phyloP scores from a whole-genome alignment of 1,284 basidiomycete genomes.

The Violaceomyces palustris region DNA sequence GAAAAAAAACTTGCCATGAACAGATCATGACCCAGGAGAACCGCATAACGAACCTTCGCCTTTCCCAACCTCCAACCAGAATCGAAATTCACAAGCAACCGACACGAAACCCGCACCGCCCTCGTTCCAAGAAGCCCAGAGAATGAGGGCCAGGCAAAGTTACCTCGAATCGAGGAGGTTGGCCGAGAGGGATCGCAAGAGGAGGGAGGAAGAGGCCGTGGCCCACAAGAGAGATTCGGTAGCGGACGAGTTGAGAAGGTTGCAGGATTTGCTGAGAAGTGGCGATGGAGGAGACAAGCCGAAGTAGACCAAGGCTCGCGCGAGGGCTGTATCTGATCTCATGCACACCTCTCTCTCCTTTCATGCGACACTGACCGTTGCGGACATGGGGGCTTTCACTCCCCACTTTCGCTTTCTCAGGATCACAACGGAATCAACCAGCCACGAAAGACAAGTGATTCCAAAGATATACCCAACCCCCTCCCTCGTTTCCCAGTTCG shows the following conservation, averaged over 20 bases:
- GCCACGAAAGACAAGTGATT: no score
- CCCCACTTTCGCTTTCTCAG: no score
- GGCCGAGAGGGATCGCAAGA: constrained; percentile 16
- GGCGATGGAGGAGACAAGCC: no score
- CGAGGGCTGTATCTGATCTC: no score
- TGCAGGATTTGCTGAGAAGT: constrained; percentile 29
- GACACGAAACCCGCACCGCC: not conserved
- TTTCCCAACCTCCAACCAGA: constrained; percentile 3
- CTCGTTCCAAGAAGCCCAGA: constrained; percentile 21
- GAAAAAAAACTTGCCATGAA: not conserved
- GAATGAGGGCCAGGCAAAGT: constrained; percentile 16
- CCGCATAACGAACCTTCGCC: constrained; percentile 38
- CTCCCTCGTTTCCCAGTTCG: no score
- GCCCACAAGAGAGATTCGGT: constrained; percentile 10
- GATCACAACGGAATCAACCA: no score
- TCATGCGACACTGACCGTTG: no score
- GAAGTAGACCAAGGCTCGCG: no score
- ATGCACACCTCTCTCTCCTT: no score
- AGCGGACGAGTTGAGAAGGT: constrained; percentile 17
- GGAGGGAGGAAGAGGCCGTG: constrained; percentile 7
- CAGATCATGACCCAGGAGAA: constrained; percentile 20
- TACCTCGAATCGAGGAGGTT: constrained; percentile 20
- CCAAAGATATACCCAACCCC: no score
- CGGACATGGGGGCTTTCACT: no score
- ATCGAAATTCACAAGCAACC: not conserved